These are phyloP conservation scores for Mycosphaerella sp. DNA, from an alignment of 2,329 filamentous ascomycete genomes.

Conservation along the genomic window DNA sequence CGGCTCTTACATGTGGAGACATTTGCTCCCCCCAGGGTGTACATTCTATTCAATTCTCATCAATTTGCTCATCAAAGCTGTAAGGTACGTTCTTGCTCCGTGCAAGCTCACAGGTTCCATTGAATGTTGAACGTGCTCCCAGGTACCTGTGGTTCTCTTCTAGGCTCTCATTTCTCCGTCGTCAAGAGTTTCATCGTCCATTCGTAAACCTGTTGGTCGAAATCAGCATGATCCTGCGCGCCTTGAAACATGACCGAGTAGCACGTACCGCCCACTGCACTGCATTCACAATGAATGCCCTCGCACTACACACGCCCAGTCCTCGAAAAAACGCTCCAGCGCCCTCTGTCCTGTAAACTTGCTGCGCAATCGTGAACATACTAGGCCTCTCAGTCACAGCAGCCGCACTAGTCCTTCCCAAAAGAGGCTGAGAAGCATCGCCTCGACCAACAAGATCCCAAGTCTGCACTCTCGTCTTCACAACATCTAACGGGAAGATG, in stretches of 20 bases:
- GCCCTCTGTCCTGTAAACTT: constrained; percentile 66
- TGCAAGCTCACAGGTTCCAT: too few relatives aligned
- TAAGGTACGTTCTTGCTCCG: too few relatives aligned
- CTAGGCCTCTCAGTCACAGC: constrained; percentile 35
- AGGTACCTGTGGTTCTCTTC: background rate
- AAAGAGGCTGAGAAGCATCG: constrained; percentile 4
- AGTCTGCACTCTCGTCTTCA: constrained; percentile 88
- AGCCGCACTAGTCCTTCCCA: background rate
- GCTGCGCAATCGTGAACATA: constrained; percentile 58
- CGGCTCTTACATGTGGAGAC: constrained; percentile 8
- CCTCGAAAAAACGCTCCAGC: constrained; percentile 74
- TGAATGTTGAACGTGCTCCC: too few relatives aligned
- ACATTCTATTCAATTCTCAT: background rate
- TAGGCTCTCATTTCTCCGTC: constrained; percentile 3
- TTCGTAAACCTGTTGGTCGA: constrained; percentile 56
- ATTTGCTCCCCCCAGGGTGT: background rate
- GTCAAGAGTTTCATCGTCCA: constrained; percentile 60
- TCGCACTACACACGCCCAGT: constrained; percentile 70
- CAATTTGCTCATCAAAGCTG: background rate
- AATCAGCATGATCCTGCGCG: background rate
- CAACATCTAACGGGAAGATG: constrained; percentile 83
- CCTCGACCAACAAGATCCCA: constrained; percentile 44
- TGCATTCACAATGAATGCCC: constrained; percentile 90
- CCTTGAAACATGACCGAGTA: background rate
- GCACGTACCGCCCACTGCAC: constrained; percentile 69